Evolutionary conservation across 495 filamentous ascomycete species (phyloP).

Genomic region (Bacidia gigantensis): DNA sequence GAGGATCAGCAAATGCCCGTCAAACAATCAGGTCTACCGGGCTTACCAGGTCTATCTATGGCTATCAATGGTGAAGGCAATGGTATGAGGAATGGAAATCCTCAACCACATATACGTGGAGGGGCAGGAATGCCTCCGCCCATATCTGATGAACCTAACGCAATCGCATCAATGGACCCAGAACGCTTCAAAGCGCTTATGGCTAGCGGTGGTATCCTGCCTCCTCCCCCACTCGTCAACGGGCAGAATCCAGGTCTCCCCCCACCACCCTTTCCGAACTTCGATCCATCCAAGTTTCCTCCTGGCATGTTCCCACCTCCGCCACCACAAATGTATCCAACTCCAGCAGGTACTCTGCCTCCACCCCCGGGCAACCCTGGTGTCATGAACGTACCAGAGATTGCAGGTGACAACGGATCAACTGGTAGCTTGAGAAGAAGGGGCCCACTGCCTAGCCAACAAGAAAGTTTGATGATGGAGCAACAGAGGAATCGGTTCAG

Average conservation of each 20-base stretch:
- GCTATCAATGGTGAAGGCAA: slow-evolving; percentile 26
- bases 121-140: slow-evolving; percentile 37
- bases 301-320: slow-evolving; percentile 31
- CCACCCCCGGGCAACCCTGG: slow-evolving; percentile 14
- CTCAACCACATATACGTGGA: slow-evolving; percentile 31
- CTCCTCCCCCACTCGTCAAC: slow-evolving; percentile 35
- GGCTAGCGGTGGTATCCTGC: slow-evolving; percentile 28
- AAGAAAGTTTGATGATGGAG: slow-evolving; percentile 66
- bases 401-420: slow-evolving; percentile 27
- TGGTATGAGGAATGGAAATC: slow-evolving; percentile 26
- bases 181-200: slow-evolving; percentile 35
- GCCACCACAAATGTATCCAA: slow-evolving; percentile 25
- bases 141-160: slow-evolving; percentile 36
- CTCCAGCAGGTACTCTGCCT: slow-evolving; percentile 18
- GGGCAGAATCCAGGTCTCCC: slow-evolving; percentile 34
- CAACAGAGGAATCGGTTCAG: slow-evolving; percentile 54
- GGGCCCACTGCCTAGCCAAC: slow-evolving; percentile 64
- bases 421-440: slow-evolving; percentile 34
- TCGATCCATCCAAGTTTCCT: slow-evolving; percentile 57
- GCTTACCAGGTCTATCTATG: slow-evolving; percentile 32
- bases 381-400: slow-evolving; percentile 32
- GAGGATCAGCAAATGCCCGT: slow-evolving; percentile 80
- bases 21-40: slow-evolving; percentile 34
- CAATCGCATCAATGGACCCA: slow-evolving; percentile 41
- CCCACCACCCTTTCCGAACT: slow-evolving; percentile 37